A percentile compares a stretch with the other conserved stretches of the same genome.
phyloP scores from a whole-genome alignment of 2,329 filamentous ascomycete species.

The Orbilia brochopaga region DNA sequence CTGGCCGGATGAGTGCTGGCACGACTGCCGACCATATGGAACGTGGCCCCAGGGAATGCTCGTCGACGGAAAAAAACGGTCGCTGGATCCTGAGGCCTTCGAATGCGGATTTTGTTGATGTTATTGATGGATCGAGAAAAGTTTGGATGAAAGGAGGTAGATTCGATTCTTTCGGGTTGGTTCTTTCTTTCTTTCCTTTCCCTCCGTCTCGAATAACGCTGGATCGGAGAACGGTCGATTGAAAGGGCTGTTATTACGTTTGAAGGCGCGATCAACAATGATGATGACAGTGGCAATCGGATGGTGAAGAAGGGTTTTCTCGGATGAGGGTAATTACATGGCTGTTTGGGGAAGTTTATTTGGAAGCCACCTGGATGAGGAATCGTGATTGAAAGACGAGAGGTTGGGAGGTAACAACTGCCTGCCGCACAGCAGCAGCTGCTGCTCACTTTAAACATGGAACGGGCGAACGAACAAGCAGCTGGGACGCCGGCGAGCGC shows the following conservation, averaged over 20 bases:
- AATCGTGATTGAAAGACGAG: slow-evolving; percentile 47
- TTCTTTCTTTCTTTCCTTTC: too few relatives aligned
- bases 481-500: slow-evolving; percentile 6
- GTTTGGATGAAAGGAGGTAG: too few relatives aligned
- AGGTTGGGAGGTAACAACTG: slow-evolving; percentile 35
- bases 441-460: background rate
- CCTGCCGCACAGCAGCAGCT: background rate
- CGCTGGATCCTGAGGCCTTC: background rate
- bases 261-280: too few relatives aligned
- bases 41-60: slow-evolving; percentile 11
- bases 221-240: too few relatives aligned
- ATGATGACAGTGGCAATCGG: background rate
- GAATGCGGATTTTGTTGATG: background rate
- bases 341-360: slow-evolving; percentile 52
- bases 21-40: slow-evolving; percentile 24
- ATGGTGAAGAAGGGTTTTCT: slow-evolving; percentile 4
- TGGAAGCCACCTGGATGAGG: slow-evolving; percentile 40
- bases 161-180: too few relatives aligned
- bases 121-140: background rate
- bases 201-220: too few relatives aligned
- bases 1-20: slow-evolving; percentile 7
- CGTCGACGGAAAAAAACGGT: slow-evolving; percentile 26
- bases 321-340: slow-evolving; percentile 33
- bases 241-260: too few relatives aligned
- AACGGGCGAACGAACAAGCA: background rate